Conservation (phyloP, 176 grass and related monocot species). For the Rhipidocladum racemiflorum region DNA sequence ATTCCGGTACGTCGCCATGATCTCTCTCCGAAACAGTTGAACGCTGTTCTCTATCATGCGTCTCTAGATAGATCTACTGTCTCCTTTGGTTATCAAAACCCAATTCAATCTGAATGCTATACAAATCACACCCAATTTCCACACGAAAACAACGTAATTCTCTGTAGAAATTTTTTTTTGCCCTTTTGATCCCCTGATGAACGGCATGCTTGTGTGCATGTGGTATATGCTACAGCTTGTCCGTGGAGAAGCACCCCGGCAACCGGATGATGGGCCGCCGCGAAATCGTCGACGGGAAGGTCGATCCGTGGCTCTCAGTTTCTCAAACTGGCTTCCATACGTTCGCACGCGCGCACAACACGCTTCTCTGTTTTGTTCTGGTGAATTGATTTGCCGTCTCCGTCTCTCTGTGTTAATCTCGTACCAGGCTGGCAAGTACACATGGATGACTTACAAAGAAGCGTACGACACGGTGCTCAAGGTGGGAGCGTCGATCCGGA, state of each 20-base stretch:
- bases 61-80: constrained; percentile 23
- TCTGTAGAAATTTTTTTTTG: not conserved
- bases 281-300: constrained; percentile 58
- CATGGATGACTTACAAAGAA: constrained; percentile 83
- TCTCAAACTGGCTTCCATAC: not conserved
- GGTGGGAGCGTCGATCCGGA: constrained; percentile 68
- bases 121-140: not conserved
- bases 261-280: constrained; percentile 65
- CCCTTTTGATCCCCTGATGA: not conserved
- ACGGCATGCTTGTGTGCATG: not conserved
- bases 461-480: constrained; percentile 75
- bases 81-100: not conserved
- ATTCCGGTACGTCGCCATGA: constrained; percentile 57
- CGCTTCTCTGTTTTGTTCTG: not conserved
- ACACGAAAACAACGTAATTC: not conserved
- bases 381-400: constrained; percentile 10
- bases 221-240: constrained; percentile 35
- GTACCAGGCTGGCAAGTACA: constrained; percentile 64
- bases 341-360: not conserved
- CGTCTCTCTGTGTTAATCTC: constrained; percentile 14
- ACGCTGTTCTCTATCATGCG: not conserved
- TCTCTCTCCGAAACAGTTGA: not conserved
- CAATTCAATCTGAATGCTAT: not conserved
- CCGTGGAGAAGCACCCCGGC: constrained; percentile 55
- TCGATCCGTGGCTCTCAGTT: not conserved